Base-by-base conservation (phyloP, 768 basidiomycete genomes). In the Xerocomus potaroensis region DNA sequence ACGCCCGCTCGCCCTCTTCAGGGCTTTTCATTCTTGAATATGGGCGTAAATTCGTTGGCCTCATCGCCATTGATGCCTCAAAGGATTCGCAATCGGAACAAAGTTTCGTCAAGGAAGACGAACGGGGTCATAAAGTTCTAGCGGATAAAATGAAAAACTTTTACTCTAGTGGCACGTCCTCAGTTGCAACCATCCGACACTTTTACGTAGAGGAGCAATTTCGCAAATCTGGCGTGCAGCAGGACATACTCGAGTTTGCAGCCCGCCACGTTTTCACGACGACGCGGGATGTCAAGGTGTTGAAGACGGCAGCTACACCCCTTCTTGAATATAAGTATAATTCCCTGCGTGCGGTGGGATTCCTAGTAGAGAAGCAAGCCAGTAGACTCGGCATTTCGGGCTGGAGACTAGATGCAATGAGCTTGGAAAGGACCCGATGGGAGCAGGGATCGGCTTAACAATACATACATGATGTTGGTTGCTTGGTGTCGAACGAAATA, bases 1-100 rank as follows among this genome's bases (percentile, higher is more conserved):
- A 91, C 62, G 65, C 73, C 30, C 72, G 74, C 22, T 76, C 78
- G 3, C 72, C 80, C 1, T 75, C 78, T 1, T 87, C 86, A 2
- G 84, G 83, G 2, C 70, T 88, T 59, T 89, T 81, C 72, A 70
- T 90, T 30, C 70, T 89, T 26, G 80, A 88, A 57, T 79, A 71
- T 35, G 77, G 70, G 7, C 62, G 69, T 34, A 72, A 65, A 1
- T 77, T 84, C 48, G 71, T 91, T 14, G 88, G 88, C 0, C 67
- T 87, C 47, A 72, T 88, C 50, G 86, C 83, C 11, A 48, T 89
- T 23, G 88, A 89, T 60, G 83, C 85, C 0, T 78, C 76, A 8
- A 59, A 50, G 21, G 70, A 76, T 38, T 67, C 71, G 11, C 51
- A 59, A 21, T 62, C 64, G 16, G 64, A 66, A 37, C 60, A 67